Evolutionary conservation across 1,139 yeast species (phyloP).

Genomic region (Magnusiomyces paraingens): DNA sequence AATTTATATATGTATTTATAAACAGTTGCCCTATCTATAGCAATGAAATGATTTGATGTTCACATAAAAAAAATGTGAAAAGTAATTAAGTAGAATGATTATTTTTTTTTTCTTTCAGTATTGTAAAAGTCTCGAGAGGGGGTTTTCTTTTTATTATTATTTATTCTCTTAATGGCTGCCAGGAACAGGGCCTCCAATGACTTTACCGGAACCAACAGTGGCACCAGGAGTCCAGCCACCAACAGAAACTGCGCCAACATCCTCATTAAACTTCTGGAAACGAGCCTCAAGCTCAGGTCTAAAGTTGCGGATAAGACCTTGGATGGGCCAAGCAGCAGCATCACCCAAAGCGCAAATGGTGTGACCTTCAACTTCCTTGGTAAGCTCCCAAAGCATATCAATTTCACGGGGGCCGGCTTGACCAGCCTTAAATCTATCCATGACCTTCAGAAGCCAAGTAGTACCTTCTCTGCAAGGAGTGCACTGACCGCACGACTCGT

Average conservation of each 20-base stretch:
- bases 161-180: slow-evolving; percentile 20
- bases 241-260: slow-evolving; percentile 43
- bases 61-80: too few relatives aligned
- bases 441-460: slow-evolving; percentile 73
- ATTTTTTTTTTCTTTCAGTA: too few relatives aligned
- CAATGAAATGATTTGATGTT: too few relatives aligned
- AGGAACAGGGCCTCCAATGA: slow-evolving; percentile 50
- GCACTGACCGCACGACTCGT: slow-evolving; percentile 91
- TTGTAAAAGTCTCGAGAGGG: too few relatives aligned
- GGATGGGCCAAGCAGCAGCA: slow-evolving; percentile 92
- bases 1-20: too few relatives aligned
- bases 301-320: slow-evolving; percentile 77
- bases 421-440: slow-evolving; percentile 73
- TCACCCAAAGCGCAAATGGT: slow-evolving; percentile 89
- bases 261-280: slow-evolving; percentile 45
- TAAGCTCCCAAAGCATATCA: slow-evolving; percentile 73
- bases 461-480: slow-evolving; percentile 95
- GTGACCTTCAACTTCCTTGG: slow-evolving; percentile 83
- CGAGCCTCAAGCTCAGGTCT: slow-evolving; percentile 75
- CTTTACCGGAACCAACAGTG: slow-evolving; percentile 57
- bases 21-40: too few relatives aligned
- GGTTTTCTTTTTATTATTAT: too few relatives aligned
- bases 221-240: slow-evolving; percentile 79
- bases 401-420: slow-evolving; percentile 76
- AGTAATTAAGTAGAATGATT: too few relatives aligned